These are phyloP conservation scores for Moniliella sp. DNA, from an alignment of 1,284 basidiomycete species.

Conservation along the genomic window DNA sequence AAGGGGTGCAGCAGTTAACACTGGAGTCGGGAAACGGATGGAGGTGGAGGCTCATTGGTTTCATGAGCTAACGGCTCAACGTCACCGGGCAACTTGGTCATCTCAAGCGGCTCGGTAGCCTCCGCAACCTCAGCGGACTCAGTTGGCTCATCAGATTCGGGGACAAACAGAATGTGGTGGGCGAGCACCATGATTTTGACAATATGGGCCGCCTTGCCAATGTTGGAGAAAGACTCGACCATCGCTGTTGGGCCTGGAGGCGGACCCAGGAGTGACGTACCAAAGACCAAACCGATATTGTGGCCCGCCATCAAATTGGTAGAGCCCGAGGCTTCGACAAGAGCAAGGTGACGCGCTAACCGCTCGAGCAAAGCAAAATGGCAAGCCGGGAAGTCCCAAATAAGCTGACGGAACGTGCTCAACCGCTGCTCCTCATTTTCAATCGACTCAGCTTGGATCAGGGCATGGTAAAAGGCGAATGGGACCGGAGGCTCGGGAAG, in stretches of 20 bases:
- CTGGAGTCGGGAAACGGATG: too few species aligned
- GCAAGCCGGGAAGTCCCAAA: conserved; percentile 21
- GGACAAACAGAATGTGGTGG: conserved; percentile 29
- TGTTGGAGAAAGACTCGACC: conserved; percentile 17
- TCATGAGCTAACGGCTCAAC: too few species aligned
- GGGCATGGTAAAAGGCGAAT: conserved; percentile 18
- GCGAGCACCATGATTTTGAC: conserved; percentile 29
- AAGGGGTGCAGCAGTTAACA: too few species aligned
- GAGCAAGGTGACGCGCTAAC: conserved; percentile 19
- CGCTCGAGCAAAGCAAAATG: conserved; percentile 26
- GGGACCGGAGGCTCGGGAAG: conserved; percentile 29
- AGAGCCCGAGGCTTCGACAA: conserved; percentile 18
- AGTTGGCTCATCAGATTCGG: too few species aligned
- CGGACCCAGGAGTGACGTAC: conserved; percentile 28
- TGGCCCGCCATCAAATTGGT: conserved; percentile 29
- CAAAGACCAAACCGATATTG: conserved; percentile 31
- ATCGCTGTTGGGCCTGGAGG: conserved; percentile 16
- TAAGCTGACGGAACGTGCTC: conserved; percentile 20
- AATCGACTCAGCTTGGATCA: conserved; percentile 26
- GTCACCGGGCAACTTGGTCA: too few species aligned
- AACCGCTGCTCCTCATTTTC: conserved; percentile 19
- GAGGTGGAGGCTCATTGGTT: too few species aligned
- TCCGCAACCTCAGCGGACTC: too few species aligned
- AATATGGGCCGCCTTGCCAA: conserved; percentile 28
- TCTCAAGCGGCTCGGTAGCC: too few species aligned